Base-by-base conservation (phyloP, 2,329 filamentous ascomycete genomes). In the Penicillium nordicum region DNA sequence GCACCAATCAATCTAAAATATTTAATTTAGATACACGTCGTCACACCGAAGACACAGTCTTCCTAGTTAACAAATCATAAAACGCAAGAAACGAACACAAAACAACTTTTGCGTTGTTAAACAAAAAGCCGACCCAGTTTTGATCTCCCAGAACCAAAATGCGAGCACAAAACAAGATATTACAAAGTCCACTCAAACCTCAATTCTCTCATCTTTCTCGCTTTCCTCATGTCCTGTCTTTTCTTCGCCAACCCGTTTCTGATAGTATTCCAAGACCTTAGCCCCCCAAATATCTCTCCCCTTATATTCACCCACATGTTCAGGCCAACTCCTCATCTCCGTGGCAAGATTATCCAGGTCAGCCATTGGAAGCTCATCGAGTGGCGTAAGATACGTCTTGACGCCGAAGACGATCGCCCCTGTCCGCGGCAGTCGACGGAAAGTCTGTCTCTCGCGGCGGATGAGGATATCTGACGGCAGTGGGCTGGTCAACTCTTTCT, bases 391-490 rank as follows among this genome's bases (percentile, higher is more conserved):
- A 9, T 73, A 74, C 0, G 80, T 82, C 57, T 78, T 77, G 9
- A 81, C 79, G 0, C 78, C 78, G 59, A 82, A 81, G 4, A 82
- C 69, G 1, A 83, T 73, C 0, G 79, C 74, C 0, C 71, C 72
- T 0, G 74, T 76, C 1, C 71, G 70, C 2, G 76, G 76, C 8
- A 83, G 63, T 1, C 76, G 69, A 5, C 73, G 74, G 59, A 83
- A 83, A 0, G 77, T 80, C 58, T 82, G 80, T 16, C 77, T 68
- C 62, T 82, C 80, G 21, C 76, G 73, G 5, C 80, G 75, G 40
- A 83, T 70, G 48, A 79, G 67, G 21, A 82, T 74, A 29, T 79
- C 70, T 0, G 73, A 71, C 1, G 73, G 57, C 10, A 63, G 63
- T 8, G 71, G 68, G 59, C 76, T 61, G 11, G n/a, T 40, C 56